Base-by-base conservation (phyloP, 768 basidiomycete genomes). In the Naganishia antarctica region DNA sequence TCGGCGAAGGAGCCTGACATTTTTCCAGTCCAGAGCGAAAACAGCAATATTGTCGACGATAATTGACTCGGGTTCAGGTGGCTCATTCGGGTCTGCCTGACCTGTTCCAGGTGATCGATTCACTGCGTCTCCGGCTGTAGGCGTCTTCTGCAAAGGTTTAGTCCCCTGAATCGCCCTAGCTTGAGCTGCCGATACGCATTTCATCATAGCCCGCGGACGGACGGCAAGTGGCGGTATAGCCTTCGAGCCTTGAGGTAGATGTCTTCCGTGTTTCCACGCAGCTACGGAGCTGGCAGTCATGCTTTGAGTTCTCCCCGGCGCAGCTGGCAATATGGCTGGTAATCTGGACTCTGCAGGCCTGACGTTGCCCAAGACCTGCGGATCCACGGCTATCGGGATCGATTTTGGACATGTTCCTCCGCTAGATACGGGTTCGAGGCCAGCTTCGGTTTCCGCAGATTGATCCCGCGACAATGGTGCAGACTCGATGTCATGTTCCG, bases 181-280 rank as follows among this genome's bases (percentile, higher is more conserved):
- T 12, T 7, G 18, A 12, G 34, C 8, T 15, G 34, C 34, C 15
- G 34, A 15, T 15, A 18, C 21, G 32, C 34, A 57, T n/a, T 40
- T 23, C 1, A 57, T 21, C 53, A 57, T 57, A 13, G 53, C 53
- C 2, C 53, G 53, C 9, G 53, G 53, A 6, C 53, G 53, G n/a
- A 57, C 23, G 2, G 53, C 53, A 23, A n/a, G 23, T 3, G 15
- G 34, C 15, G 53, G 53, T 25, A 57, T 37, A 25, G 53, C 53
- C 23, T 57, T 57, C 7, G 53, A 57, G 9, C 53, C 53, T 31
- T 57, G 53, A 26, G 53, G 53, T 21, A 18, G 43, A 44, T 44
- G 43, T 21, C 8, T 34, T 51, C 18, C 28, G 34, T 21, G 4
- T 57, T 31, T n/a, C n/a, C n/a, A n/a, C n/a, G 37, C 26, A 18